Evolutionary conservation across 129 eudicot species (phyloP), one percentile per base, ranked within the genome.

Genomic region (Escallonia rubra): DNA sequence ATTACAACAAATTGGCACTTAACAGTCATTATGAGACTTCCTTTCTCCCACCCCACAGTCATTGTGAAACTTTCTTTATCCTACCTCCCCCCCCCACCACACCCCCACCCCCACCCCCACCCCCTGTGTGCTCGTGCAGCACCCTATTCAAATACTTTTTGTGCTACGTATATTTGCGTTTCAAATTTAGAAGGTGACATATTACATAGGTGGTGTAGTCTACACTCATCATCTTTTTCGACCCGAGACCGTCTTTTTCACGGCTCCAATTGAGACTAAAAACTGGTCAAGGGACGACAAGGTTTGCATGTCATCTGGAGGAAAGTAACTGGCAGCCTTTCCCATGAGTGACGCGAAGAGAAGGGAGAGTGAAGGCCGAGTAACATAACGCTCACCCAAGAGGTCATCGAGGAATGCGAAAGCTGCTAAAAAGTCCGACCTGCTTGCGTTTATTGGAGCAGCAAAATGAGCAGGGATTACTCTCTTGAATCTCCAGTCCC

Each of bases 261-360:
- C 97, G 10, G 96, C 99, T 79, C 99, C 99, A 15, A 94, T 93
- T 0, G 97, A 94, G 63, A 94, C 99, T 71, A 94, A 70, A 79
- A 94, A 94, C 78, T 89, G 81, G 65, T 94, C 99, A 34, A 94
- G 93, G 64, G 99, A 94, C 38, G 99, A 94, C 58, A 94, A 76
- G 39, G 99, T 94, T 85, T 83, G 89, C 99, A 94, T 94, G 75
- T 89, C 99, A 71, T 94, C 99, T 1, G 99, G 99, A 65, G 99
- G 97, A 72, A 94, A 90, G 77, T 89, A 94, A 76, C 96, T 89
- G 34, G 91, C 89, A 44, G 99, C 90, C 64, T 83, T 94, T 60
- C 99, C 99, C 93, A 94, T 69, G 6, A 94, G 72, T 11, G 97
- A 94, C 53, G 96, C 44, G 72, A 94, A 83, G 11, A 94, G 79